phyloP scores from a whole-genome alignment of 257 asterid genomes.

The Nicotiana noctiflora region DNA sequence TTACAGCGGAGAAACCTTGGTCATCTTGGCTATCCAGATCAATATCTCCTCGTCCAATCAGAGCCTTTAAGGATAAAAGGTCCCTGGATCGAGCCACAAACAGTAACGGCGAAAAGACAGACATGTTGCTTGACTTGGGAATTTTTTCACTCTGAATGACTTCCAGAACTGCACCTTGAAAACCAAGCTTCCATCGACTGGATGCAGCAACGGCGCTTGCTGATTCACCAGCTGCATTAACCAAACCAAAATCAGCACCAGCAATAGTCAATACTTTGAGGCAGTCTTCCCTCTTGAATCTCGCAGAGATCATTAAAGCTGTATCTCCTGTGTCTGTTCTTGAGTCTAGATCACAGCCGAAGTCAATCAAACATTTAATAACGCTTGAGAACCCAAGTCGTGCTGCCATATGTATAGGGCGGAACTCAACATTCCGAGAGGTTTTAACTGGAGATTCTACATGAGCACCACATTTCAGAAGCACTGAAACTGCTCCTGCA shows the following conservation, averaged over 20 bases:
- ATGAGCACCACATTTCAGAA: slow-evolving; percentile 41
- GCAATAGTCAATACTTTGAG: slow-evolving; percentile 47
- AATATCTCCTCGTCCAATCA: slow-evolving; percentile 30
- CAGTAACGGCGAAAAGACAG: slow-evolving; percentile 47
- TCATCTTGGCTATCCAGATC: slow-evolving; percentile 59
- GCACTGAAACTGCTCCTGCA: slow-evolving; percentile 41
- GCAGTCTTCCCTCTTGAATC: slow-evolving; percentile 51
- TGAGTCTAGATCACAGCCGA: slow-evolving; percentile 53
- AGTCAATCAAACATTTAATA: slow-evolving; percentile 47
- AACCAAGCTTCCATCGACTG: slow-evolving; percentile 37
- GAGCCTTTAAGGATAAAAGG: slow-evolving; percentile 39
- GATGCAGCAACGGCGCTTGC: slow-evolving; percentile 39
- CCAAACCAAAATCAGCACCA: slow-evolving; percentile 70
- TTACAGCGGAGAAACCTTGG: slow-evolving; percentile 66
- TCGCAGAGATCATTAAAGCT: slow-evolving; percentile 46
- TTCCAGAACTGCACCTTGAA: slow-evolving; percentile 48
- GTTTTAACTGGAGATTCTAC: slow-evolving; percentile 47
- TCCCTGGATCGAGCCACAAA: slow-evolving; percentile 70
- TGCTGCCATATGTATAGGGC: slow-evolving; percentile 64
- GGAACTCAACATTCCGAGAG: slow-evolving; percentile 35
- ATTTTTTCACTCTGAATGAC: slow-evolving; percentile 39
- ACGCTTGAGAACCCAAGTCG: slow-evolving; percentile 48
- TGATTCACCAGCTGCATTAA: slow-evolving; percentile 45
- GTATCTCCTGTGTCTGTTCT: slow-evolving; percentile 53
- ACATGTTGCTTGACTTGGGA: slow-evolving; percentile 43